A percentile compares a stretch with the other conserved stretches of the same genome.
Evolutionary conservation across 176 grass and related monocot species (phyloP).

Genomic region (Hyparrhenia diplandra): DNA sequence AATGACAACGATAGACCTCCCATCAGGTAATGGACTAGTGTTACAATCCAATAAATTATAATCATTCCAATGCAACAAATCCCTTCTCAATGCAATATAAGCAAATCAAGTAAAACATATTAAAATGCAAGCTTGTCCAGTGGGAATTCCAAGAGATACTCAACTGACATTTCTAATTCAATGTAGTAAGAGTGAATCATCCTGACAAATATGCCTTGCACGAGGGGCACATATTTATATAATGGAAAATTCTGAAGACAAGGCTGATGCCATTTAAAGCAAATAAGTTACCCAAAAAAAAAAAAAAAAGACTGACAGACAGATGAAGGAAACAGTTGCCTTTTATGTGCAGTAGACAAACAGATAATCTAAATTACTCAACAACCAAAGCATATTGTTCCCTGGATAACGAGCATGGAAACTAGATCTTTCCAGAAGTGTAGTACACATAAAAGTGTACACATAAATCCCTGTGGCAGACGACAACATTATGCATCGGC

Average conservation of each 20-base stretch:
- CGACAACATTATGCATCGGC: not conserved
- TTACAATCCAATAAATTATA: not conserved
- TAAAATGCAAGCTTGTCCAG: not conserved
- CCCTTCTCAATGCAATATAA: not conserved
- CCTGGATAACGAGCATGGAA: not conserved
- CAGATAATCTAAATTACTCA: constrained; percentile 6
- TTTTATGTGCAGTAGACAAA: not conserved
- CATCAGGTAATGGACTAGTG: not conserved
- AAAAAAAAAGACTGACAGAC: not conserved
- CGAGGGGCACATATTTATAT: not conserved
- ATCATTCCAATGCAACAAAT: not conserved
- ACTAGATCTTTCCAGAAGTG: not conserved
- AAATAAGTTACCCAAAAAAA: not conserved
- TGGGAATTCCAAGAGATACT: not conserved
- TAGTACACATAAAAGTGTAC: too few relatives aligned
- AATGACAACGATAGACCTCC: not conserved
- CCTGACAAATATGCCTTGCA: not conserved
- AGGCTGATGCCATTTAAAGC: not conserved
- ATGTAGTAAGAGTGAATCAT: not conserved
- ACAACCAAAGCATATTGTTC: not conserved
- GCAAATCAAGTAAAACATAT: not conserved
- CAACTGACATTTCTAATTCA: not conserved
- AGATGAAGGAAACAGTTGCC: not conserved
- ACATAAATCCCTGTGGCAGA: not conserved
- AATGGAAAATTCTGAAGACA: not conserved